Evolutionary conservation across 192 early-diverging fungal species (phyloP).

Genomic region (Mortierella hygrophila): DNA sequence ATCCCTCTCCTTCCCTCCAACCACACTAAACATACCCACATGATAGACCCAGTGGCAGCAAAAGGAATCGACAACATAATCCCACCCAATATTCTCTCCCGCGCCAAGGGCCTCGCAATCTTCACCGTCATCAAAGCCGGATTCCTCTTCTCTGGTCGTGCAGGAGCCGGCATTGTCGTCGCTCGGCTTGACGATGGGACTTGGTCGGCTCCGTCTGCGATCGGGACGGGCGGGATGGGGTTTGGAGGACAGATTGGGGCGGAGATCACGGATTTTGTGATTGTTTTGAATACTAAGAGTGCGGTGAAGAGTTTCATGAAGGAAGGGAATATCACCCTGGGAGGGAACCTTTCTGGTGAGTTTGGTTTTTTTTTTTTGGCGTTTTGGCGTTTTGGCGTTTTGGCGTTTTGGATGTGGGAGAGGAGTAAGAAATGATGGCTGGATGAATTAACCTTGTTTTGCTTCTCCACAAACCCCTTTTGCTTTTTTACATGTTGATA

Average conservation of each 20-base stretch:
- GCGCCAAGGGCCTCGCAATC: conserved; percentile 94
- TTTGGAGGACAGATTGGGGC: conserved; percentile 92
- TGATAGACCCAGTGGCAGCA: conserved; percentile 43
- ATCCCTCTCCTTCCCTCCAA: background rate
- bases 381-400: too few species aligned
- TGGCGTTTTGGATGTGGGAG: background rate
- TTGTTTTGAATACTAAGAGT: conserved; percentile 84
- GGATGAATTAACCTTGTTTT: too few species aligned
- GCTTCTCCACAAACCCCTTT: background rate
- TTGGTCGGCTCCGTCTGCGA: conserved; percentile 92
- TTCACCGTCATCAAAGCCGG: conserved; percentile 95
- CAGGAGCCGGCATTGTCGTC: conserved; percentile 94
- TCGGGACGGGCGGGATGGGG: conserved; percentile 86
- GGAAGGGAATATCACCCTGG: conserved; percentile 90
- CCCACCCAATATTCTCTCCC: conserved; percentile 71
- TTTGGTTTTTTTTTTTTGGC: background rate
- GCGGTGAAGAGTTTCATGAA: conserved; percentile 89
- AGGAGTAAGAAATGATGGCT: background rate
- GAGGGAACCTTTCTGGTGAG: conserved; percentile 76
- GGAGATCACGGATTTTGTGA: conserved; percentile 92
- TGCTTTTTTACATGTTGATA: background rate
- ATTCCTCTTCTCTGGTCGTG: conserved; percentile 90
- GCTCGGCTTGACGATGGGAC: conserved; percentile 74
- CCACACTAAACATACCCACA: too few species aligned
- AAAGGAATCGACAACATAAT: conserved; percentile 77